phyloP scores from a whole-genome alignment of 805 yeast species.

The Candida oleophila region DNA sequence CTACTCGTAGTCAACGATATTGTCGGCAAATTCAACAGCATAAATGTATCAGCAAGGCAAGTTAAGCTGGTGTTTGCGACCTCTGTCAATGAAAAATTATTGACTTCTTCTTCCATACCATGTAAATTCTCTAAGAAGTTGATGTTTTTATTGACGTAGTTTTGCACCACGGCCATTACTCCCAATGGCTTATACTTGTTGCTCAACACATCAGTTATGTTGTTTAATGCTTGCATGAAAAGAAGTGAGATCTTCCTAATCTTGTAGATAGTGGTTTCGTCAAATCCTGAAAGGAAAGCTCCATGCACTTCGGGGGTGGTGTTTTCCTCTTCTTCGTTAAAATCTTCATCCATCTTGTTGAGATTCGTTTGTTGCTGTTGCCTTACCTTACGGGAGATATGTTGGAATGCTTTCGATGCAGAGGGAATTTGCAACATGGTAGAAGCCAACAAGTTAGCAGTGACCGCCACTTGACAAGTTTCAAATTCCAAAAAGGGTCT shows the following conservation, averaged over 20 bases:
- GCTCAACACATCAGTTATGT: conserved; percentile 51
- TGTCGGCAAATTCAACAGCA: conserved; percentile 1
- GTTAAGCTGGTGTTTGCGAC: conserved; percentile 2
- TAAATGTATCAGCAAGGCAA: conserved; percentile 5
- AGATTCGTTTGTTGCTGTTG: not conserved
- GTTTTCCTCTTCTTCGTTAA: conserved; percentile 28
- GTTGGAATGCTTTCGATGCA: conserved; percentile 36
- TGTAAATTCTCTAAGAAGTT: conserved; percentile 2
- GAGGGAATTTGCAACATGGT: conserved; percentile 49
- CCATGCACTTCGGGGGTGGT: conserved; percentile 40
- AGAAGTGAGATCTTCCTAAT: conserved; percentile 43
- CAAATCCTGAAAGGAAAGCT: conserved; percentile 50
- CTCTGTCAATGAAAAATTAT: not conserved
- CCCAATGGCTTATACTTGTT: conserved; percentile 53
- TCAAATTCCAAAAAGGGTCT: conserved; percentile 46
- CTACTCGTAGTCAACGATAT: not conserved
- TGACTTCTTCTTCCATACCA: conserved; percentile 1
- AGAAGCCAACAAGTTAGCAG: conserved; percentile 54
- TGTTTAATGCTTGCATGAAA: conserved; percentile 41
- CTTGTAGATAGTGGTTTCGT: conserved; percentile 36
- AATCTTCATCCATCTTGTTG: not conserved
- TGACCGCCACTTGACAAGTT: conserved; percentile 45
- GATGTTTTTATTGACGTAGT: conserved; percentile 16
- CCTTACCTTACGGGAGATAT: conserved; percentile 14
- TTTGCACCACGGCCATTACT: conserved; percentile 47